Conservation (phyloP, 345 rosid genomes). For the Citrus medica region DNA sequence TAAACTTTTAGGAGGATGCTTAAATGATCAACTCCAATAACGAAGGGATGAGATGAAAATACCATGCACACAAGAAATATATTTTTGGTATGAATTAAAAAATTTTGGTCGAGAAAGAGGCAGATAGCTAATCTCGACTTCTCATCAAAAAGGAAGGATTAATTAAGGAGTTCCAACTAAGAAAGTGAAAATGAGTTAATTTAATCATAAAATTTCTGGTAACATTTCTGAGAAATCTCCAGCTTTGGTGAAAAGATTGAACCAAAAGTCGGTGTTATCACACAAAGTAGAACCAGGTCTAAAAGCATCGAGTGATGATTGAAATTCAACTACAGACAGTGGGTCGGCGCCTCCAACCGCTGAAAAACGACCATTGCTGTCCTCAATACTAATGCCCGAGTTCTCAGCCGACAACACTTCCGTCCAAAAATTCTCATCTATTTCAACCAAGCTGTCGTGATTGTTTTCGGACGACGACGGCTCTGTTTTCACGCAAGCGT, state of each 20-base stretch:
- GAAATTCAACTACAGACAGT: not conserved
- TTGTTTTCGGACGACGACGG: not conserved
- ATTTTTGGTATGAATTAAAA: too few relatives aligned
- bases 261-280: conserved; percentile 58
- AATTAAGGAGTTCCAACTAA: too few relatives aligned
- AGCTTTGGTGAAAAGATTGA: conserved; percentile 37
- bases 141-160: too few relatives aligned
- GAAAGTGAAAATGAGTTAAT: too few relatives aligned
- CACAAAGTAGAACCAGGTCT: conserved; percentile 19
- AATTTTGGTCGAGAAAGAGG: too few relatives aligned
- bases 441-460: conserved; percentile 23
- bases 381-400: not conserved
- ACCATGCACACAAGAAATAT: too few relatives aligned
- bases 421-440: conserved; percentile 52
- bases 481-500: conserved; percentile 9
- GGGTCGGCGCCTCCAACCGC: conserved; percentile 7
- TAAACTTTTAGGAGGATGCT: too few relatives aligned
- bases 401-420: conserved; percentile 40
- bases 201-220: conserved; percentile 22
- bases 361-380: conserved; percentile 10
- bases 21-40: too few relatives aligned
- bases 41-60: too few relatives aligned
- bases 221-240: conserved; percentile 35
- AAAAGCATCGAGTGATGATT: conserved; percentile 2
- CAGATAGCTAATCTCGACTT: too few relatives aligned